Percentiles rank a stretch among this genome's conserved stretches.
phyloP scores from a whole-genome alignment of 306 rosid genomes.

The Begonia masoniana region DNA sequence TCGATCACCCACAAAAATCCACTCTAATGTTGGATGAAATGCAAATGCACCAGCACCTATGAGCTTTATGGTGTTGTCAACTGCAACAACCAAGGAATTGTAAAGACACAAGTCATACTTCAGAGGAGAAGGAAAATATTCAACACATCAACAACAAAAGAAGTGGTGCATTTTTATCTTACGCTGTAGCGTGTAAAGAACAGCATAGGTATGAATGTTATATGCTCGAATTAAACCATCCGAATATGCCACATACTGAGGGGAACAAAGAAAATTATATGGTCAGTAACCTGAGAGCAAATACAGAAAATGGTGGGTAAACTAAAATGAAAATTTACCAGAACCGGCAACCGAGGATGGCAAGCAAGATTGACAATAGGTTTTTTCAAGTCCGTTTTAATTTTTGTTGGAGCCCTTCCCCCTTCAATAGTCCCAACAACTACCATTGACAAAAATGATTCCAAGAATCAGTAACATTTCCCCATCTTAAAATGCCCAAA shows the following conservation, averaged over 20 bases:
- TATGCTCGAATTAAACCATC: slow-evolving; percentile 97
- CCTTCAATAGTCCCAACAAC: slow-evolving; percentile 99
- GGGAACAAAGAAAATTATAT: neutral
- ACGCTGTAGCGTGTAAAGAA: slow-evolving; percentile 89
- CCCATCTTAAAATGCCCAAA: slow-evolving; percentile 1
- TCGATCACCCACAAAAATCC: slow-evolving; percentile 98
- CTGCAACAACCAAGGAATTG: slow-evolving; percentile 23
- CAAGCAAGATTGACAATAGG: slow-evolving; percentile 95
- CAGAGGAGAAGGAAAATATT: slow-evolving; percentile 7
- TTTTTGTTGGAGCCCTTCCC: slow-evolving; percentile 87
- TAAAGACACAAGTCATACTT: no score
- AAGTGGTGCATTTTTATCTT: slow-evolving; percentile 21
- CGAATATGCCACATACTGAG: slow-evolving; percentile 26
- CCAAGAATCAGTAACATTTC: slow-evolving; percentile 13
- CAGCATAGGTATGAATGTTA: slow-evolving; percentile 88
- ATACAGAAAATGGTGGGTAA: neutral
- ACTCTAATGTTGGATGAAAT: slow-evolving; percentile 95
- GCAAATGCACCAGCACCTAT: slow-evolving; percentile 93
- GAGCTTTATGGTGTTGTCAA: slow-evolving; percentile 85
- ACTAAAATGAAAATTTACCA: neutral
- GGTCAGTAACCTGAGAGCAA: neutral
- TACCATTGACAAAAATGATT: slow-evolving; percentile 29
- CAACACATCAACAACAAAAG: slow-evolving; percentile 8
- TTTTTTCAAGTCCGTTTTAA: slow-evolving; percentile 92
- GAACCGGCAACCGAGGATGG: slow-evolving; percentile 86